These are phyloP conservation scores for Claviceps spartinae DNA, from an alignment of 2,329 filamentous ascomycete species.

Conservation along the genomic window DNA sequence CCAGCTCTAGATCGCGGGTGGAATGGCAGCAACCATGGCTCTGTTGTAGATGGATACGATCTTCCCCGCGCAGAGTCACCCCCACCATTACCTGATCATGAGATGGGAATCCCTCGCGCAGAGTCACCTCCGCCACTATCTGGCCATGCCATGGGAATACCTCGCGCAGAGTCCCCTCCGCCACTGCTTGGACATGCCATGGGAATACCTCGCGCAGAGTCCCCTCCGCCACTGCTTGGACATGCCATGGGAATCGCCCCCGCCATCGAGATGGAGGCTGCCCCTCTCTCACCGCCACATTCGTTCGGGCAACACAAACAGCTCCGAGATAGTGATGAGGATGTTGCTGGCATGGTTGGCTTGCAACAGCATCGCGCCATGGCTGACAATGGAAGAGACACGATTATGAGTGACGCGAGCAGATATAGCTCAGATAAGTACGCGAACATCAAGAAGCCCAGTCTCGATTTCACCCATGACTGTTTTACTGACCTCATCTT, in stretches of 20 bases:
- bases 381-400: slow-evolving; percentile 27
- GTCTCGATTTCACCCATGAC: neutral
- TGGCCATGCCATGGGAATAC: slow-evolving; percentile 26
- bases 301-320: slow-evolving; percentile 32
- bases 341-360: slow-evolving; percentile 61
- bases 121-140: slow-evolving; percentile 53
- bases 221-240: slow-evolving; percentile 46
- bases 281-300: slow-evolving; percentile 28
- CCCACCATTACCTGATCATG: slow-evolving; percentile 42
- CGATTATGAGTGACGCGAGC: slow-evolving; percentile 52
- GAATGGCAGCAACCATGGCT: slow-evolving; percentile 5
- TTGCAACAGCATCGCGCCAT: slow-evolving; percentile 42
- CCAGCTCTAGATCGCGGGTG: slow-evolving; percentile 1
- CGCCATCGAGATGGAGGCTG: slow-evolving; percentile 70
- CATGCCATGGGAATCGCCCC: slow-evolving; percentile 35
- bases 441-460: slow-evolving; percentile 5
- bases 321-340: slow-evolving; percentile 51
- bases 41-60: slow-evolving; percentile 25
- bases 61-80: slow-evolving; percentile 51
- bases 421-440: slow-evolving; percentile 64
- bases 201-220: slow-evolving; percentile 42
- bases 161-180: slow-evolving; percentile 51
- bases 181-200: slow-evolving; percentile 37
- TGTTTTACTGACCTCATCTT: neutral
- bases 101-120: slow-evolving; percentile 34